A percentile compares a stretch with the other conserved stretches of the same genome.
Evolutionary conservation across 768 basidiomycete species (phyloP).

Genomic region (Cyclocybe cylindracea): DNA sequence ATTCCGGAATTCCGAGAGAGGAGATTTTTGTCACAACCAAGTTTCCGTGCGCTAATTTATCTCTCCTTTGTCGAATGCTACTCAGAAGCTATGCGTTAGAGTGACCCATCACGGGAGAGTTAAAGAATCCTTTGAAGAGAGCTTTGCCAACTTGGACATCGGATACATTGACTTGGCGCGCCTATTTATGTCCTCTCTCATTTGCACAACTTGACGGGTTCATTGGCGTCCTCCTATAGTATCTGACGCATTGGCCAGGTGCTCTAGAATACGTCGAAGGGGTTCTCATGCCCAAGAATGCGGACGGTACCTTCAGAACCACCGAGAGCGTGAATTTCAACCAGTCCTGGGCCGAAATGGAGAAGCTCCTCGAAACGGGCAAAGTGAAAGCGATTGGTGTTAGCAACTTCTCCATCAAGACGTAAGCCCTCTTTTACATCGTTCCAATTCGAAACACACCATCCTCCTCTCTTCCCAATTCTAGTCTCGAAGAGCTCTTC

Average conservation of each 20-base stretch:
- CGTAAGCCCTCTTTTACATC: slow-evolving; percentile 30
- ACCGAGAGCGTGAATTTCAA: slow-evolving; percentile 35
- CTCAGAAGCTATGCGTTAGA: slow-evolving; percentile 13
- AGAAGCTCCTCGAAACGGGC: slow-evolving; percentile 46
- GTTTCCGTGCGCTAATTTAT: slow-evolving; percentile 31
- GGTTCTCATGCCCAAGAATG: slow-evolving; percentile 21
- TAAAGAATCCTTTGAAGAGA: slow-evolving; percentile 40
- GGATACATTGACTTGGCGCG: slow-evolving; percentile 50
- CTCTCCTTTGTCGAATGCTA: not conserved
- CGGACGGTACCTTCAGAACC: slow-evolving; percentile 34
- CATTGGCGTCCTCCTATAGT: slow-evolving; percentile 28
- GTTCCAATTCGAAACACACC: not conserved
- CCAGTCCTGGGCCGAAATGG: slow-evolving; percentile 52
- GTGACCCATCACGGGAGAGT: slow-evolving; percentile 41
- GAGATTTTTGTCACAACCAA: slow-evolving; percentile 56
- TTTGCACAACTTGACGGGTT: not conserved
- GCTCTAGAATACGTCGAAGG: slow-evolving; percentile 26
- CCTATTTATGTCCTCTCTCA: not conserved
- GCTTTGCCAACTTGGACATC: slow-evolving; percentile 37
- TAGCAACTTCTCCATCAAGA: slow-evolving; percentile 62
- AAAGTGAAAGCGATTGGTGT: slow-evolving; percentile 56
- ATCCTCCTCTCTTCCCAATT: not conserved
- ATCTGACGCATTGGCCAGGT: slow-evolving; percentile 55
- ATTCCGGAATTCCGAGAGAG: slow-evolving; percentile 48
- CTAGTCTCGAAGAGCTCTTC: slow-evolving; percentile 40